phyloP scores from a whole-genome alignment of 192 early-diverging fungal genomes.

The Helicostylum pulchrum region DNA sequence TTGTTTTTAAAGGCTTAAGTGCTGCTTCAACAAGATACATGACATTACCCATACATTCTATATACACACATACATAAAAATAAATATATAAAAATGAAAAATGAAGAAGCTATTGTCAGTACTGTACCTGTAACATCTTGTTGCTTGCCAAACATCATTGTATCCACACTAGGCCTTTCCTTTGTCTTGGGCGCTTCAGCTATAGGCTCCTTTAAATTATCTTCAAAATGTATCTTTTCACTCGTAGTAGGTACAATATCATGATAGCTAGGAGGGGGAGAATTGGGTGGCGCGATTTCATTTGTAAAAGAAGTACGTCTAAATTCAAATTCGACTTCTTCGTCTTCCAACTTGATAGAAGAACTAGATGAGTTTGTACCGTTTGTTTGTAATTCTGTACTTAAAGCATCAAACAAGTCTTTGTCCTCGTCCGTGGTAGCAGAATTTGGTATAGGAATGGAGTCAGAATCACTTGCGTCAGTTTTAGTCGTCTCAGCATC shows the following conservation, averaged over 20 bases:
- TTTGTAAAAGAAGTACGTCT: background rate
- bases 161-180: conserved; percentile 10
- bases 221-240: background rate
- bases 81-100: too few species aligned
- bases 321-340: background rate
- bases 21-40: conserved; percentile 62
- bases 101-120: background rate
- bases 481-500: too few species aligned
- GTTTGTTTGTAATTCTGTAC: too few species aligned
- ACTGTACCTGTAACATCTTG: conserved; percentile 68
- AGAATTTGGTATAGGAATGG: too few species aligned
- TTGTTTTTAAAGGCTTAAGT: conserved; percentile 38
- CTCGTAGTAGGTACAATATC: background rate
- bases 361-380: too few species aligned
- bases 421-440: too few species aligned
- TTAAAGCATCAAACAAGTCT: too few species aligned
- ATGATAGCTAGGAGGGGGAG: conserved; percentile 3
- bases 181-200: background rate
- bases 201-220: background rate
- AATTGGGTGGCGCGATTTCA: background rate
- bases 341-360: too few species aligned
- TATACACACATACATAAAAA: background rate
- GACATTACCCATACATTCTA: conserved; percentile 70
- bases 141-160: conserved; percentile 53
- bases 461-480: too few species aligned